These are phyloP conservation scores for Diaporthe australafricana DNA, from an alignment of 2,329 filamentous ascomycete genomes.

Conservation along the genomic window DNA sequence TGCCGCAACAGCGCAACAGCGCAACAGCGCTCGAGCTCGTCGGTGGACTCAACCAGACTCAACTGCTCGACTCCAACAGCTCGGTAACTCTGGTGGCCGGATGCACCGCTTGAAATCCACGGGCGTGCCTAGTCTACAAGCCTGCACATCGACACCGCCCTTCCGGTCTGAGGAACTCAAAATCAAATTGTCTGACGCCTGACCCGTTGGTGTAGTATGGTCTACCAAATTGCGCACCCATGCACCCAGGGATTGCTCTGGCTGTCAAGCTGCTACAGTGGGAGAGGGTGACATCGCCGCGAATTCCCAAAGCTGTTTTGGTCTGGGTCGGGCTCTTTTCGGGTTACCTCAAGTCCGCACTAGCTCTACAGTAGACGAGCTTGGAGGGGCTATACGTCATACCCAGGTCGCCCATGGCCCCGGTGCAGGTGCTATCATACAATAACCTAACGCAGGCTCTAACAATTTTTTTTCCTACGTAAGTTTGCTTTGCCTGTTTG, in stretches of 20 bases:
- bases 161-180: not conserved
- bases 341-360: not conserved
- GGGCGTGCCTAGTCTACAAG: not conserved
- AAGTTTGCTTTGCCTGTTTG: not conserved
- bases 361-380: not conserved
- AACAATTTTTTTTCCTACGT: too few species aligned
- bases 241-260: not conserved
- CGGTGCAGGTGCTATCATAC: too few species aligned
- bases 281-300: conserved; percentile 1
- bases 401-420: not conserved
- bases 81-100: not conserved
- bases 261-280: not conserved
- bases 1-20: not conserved
- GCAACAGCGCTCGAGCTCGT: not conserved
- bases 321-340: not conserved
- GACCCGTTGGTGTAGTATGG: not conserved
- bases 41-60: not conserved
- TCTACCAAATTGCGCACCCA: not conserved
- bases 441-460: too few species aligned
- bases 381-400: conserved; percentile 15
- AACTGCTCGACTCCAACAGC: not conserved
- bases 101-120: not conserved
- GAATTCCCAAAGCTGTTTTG: not conserved
- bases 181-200: conserved; percentile 1
- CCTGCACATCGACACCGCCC: not conserved